phyloP scores from a whole-genome alignment of 805 yeast species.

The Kuraishia ogatae region DNA sequence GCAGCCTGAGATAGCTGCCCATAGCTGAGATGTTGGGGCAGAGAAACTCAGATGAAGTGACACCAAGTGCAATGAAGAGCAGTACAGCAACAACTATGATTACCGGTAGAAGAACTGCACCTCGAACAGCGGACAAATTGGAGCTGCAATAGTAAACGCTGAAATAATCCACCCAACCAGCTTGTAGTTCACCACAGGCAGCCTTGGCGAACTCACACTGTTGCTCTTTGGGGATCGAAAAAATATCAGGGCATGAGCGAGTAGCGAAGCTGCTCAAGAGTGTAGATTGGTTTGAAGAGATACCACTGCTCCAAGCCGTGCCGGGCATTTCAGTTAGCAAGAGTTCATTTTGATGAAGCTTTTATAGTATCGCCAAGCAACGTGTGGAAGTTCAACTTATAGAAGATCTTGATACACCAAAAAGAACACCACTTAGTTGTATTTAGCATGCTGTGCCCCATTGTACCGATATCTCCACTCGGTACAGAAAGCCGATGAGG shows the following conservation, averaged over 20 bases:
- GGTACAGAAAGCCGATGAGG: not conserved
- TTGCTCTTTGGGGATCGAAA: constrained; percentile 11
- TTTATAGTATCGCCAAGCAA: not conserved
- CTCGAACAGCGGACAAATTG: constrained; percentile 5
- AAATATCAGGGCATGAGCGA: constrained; percentile 12
- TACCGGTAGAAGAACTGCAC: constrained; percentile 14
- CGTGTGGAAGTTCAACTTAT: not conserved
- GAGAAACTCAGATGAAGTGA: constrained; percentile 75
- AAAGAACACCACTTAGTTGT: not conserved
- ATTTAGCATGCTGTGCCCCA: not conserved
- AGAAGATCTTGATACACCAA: no score
- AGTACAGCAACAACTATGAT: constrained; percentile 16
- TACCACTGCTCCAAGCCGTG: not conserved
- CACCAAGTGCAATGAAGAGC: constrained; percentile 60
- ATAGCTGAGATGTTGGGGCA: constrained; percentile 76
- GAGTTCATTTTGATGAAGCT: not conserved
- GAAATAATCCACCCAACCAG: constrained; percentile 21
- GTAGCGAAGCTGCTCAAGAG: not conserved
- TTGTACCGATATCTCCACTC: not conserved
- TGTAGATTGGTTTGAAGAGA: not conserved
- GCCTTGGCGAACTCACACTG: constrained; percentile 20
- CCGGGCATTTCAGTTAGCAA: not conserved
- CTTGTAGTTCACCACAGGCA: constrained; percentile 17
- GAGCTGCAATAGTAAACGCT: constrained; percentile 21
- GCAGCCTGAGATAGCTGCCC: constrained; percentile 52